Percentiles rank a stretch among this genome's conserved stretches.
Conservation (phyloP, 257 asterid species). For the Gentiana macrophylla region DNA sequence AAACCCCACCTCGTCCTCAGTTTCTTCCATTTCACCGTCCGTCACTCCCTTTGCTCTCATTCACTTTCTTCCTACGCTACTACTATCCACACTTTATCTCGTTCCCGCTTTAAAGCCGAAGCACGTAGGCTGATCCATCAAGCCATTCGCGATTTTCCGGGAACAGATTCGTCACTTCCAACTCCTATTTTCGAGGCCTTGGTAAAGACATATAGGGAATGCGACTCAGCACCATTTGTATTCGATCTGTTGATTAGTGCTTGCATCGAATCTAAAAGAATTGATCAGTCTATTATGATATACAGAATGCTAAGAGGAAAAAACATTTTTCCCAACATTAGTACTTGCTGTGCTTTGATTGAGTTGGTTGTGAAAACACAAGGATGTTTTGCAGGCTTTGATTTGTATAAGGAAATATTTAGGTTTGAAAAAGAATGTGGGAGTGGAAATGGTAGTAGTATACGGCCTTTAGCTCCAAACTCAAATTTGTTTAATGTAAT, state of each 20-base stretch:
- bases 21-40: conserved; percentile 63
- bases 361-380: conserved; percentile 49
- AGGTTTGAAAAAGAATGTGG: conserved; percentile 14
- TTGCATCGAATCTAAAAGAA: conserved; percentile 59
- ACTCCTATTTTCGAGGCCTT: conserved; percentile 43
- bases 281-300: conserved; percentile 41
- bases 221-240: conserved; percentile 91
- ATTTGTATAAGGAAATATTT: conserved; percentile 48
- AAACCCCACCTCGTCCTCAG: conserved; percentile 50
- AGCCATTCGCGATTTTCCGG: conserved; percentile 54
- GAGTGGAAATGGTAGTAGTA: conserved; percentile 9
- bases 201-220: conserved; percentile 47
- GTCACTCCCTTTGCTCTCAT: conserved; percentile 56
- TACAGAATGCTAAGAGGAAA: conserved; percentile 46
- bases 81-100: conserved; percentile 58
- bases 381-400: conserved; percentile 54
- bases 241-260: conserved; percentile 63
- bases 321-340: conserved; percentile 30
- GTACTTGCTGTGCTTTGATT: conserved; percentile 51
- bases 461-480: conserved; percentile 20
- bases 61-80: conserved; percentile 60
- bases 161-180: conserved; percentile 12
- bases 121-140: conserved; percentile 46
- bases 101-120: conserved; percentile 46
- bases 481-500: conserved; percentile 45